Percentiles rank a stretch among this genome's conserved stretches.
phyloP scores from a whole-genome alignment of 331 rosid species.

The Stylosanthes scabra region DNA sequence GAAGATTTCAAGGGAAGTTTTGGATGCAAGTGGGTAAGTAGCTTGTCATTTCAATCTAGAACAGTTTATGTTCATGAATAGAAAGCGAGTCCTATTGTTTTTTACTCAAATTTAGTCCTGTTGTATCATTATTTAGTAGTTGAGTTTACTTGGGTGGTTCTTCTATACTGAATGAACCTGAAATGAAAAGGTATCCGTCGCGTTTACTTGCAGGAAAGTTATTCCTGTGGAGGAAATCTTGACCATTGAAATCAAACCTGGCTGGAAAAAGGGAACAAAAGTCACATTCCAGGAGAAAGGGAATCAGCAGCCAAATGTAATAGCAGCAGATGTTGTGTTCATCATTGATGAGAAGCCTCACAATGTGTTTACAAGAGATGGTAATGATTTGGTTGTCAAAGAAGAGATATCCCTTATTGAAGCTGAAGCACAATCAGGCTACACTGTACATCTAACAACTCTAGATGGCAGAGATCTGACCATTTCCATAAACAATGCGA shows the following conservation, averaged over 20 bases:
- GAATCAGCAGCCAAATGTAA: conserved; percentile 66
- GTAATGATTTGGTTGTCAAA: conserved; percentile 73
- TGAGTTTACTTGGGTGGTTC: neutral
- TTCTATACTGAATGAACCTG: conserved; percentile 6
- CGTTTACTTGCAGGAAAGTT: conserved; percentile 55
- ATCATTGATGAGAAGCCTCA: conserved; percentile 91
- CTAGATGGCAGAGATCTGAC: conserved; percentile 76
- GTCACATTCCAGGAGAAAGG: conserved; percentile 92
- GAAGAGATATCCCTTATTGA: conserved; percentile 62
- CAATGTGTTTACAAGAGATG: conserved; percentile 78
- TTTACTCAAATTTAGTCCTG: neutral
- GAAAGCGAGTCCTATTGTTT: neutral
- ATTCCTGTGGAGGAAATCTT: conserved; percentile 81
- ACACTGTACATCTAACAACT: conserved; percentile 61
- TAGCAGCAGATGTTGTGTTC: conserved; percentile 80
- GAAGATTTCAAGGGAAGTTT: conserved; percentile 83
- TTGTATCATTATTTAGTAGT: neutral
- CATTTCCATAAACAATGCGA: conserved; percentile 60
- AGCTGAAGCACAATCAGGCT: conserved; percentile 69
- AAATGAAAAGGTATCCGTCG: neutral
- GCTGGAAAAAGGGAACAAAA: conserved; percentile 97
- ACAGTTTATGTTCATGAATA: neutral
- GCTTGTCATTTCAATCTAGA: conserved; percentile 3
- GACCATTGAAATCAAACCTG: conserved; percentile 81
- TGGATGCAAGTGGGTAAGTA: conserved; percentile 76